These are phyloP conservation scores for Ambrosia artemisiifolia DNA, from an alignment of 129 eudicot species.

Conservation along the genomic window DNA sequence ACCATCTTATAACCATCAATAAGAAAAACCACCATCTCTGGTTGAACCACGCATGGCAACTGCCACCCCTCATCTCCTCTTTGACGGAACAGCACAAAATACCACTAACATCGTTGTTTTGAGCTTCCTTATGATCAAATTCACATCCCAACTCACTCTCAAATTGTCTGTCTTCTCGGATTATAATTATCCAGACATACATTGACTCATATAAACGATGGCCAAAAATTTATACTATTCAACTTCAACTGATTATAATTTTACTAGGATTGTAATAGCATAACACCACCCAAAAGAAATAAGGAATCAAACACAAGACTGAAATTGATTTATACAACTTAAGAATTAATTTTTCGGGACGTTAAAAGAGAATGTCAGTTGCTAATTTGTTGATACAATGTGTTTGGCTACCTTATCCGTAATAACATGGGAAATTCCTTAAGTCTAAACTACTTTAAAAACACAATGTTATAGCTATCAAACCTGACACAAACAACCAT, in stretches of 20 bases:
- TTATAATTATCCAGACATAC: too few relatives aligned
- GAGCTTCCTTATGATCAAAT: too few relatives aligned
- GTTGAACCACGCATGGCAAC: too few relatives aligned
- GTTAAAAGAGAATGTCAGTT: not conserved
- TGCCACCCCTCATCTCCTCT: too few relatives aligned
- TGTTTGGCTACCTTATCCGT: not conserved
- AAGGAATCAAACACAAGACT: not conserved
- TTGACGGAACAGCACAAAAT: too few relatives aligned
- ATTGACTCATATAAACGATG: not conserved
- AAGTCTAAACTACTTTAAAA: conserved; percentile 24
- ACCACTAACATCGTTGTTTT: too few relatives aligned
- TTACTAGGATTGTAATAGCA: not conserved
- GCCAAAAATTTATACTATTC: not conserved
- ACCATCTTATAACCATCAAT: too few relatives aligned
- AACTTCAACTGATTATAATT: not conserved
- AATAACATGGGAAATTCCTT: conserved; percentile 17
- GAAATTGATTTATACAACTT: not conserved
- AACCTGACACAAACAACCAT: conserved; percentile 33
- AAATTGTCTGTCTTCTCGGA: too few relatives aligned
- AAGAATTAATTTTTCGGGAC: not conserved
- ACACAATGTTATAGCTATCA: conserved; percentile 20
- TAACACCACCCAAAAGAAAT: not conserved
- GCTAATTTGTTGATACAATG: not conserved
- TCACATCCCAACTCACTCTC: too few relatives aligned
- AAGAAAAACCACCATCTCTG: too few relatives aligned